Evolutionary conservation across 768 basidiomycete species (phyloP), one percentile per base, ranked within the genome.

Genomic region (Daedaleopsis nitida): DNA sequence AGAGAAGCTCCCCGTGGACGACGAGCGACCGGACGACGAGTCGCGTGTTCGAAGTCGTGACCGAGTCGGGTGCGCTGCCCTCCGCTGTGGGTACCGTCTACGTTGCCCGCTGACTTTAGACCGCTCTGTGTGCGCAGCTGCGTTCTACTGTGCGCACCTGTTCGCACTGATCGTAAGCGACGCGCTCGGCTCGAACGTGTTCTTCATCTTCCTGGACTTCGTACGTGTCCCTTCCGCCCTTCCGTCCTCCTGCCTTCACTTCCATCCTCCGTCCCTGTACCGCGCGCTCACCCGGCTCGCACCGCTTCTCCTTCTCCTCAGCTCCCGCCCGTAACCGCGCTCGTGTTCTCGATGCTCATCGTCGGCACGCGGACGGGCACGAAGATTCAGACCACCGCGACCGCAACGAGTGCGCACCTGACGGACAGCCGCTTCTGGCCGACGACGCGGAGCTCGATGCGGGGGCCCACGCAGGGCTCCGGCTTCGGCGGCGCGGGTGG

Each of bases 331-430:
- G 53, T 54, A 12, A 54, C 53, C n/a, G 53, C 39, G 27, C 38
- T 56, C 17, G 44, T 47, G 24, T 56, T 56, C 55, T 34, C 55
- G 16, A 56, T 56, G 44, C 55, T 56, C 55, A 56, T 56, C 55
- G 55, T 56, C 27, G 43, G 55, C 44, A 44, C 55, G 17, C 55
- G 42, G 12, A 13, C 42, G 12, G 14, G 14, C 14, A 43, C 14
- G 42, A 43, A n/a, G 42, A 13, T 43, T 4, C 42, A 43, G 12
- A 43, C 42, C 3, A 43, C 42, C 3, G n/a, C 42, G 42, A 43
- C 42, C 27, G 27, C 7, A 7, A 32, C 27, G 27, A 7, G 27
- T 7, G 27, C 27, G 7, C 27, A 32, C 27, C 27, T 32, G 27
- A 32, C 27, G 4, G 27, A 32, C 27, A 32, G 27, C 27, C 27